Conservation (phyloP, 2,329 filamentous ascomycete genomes). For the Akanthomyces lecanii region DNA sequence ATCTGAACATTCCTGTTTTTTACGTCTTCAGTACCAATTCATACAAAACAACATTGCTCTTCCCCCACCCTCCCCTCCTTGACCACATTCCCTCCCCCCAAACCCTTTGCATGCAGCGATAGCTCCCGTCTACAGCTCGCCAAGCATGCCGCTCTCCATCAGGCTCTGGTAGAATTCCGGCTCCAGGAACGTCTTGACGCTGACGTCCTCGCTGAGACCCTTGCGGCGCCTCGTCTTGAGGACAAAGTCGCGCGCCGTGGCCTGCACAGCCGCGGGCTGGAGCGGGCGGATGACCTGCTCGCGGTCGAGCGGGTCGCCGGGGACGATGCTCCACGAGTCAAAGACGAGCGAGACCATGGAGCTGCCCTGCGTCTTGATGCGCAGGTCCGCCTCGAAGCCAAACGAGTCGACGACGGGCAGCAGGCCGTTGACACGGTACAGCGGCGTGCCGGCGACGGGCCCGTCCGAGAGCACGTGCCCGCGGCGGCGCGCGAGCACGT, state of each 20-base stretch:
- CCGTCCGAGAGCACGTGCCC: slow-evolving; percentile 94
- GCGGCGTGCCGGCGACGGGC: slow-evolving; percentile 86
- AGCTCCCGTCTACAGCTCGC: slow-evolving; percentile 37
- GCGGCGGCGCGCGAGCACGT: slow-evolving; percentile 78
- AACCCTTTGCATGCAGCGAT: no score
- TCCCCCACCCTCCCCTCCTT: no score
- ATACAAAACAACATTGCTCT: neutral
- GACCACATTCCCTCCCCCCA: no score
- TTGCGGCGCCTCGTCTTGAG: slow-evolving; percentile 92
- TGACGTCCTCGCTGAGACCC: slow-evolving; percentile 91
- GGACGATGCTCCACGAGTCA: slow-evolving; percentile 93
- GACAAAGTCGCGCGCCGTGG: slow-evolving; percentile 91
- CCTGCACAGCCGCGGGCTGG: slow-evolving; percentile 83
- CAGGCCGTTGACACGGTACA: slow-evolving; percentile 86
- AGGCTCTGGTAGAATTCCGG: slow-evolving; percentile 86
- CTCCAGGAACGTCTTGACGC: slow-evolving; percentile 93
- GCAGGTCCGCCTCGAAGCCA: slow-evolving; percentile 93
- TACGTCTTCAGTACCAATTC: neutral
- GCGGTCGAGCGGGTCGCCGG: slow-evolving; percentile 89
- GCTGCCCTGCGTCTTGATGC: slow-evolving; percentile 92
- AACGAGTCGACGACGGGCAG: slow-evolving; percentile 97
- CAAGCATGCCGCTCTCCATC: slow-evolving; percentile 83
- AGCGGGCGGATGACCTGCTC: slow-evolving; percentile 77
- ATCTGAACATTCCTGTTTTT: neutral
- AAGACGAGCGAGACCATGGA: slow-evolving; percentile 90